Evolutionary conservation across 441 rosid species (phyloP), one percentile per base, ranked within the genome.

Genomic region (Biscutella laevigata): DNA sequence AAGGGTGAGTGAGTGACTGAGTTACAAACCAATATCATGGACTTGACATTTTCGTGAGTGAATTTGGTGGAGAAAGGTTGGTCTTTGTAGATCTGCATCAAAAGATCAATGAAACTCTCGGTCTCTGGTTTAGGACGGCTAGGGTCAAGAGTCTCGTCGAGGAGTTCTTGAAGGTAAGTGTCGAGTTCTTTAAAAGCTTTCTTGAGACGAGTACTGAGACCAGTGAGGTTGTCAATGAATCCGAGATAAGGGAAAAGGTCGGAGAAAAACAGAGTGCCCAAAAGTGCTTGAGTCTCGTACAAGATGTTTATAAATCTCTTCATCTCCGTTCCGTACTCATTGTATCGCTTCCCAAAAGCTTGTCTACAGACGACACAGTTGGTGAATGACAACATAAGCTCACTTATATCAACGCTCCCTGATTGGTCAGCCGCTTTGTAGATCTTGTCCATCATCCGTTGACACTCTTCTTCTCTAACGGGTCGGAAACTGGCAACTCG

Each of bases 391-490:
- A 68, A 57, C 26, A 62, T 36, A 46, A 57, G 62, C 61, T 68
- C 73, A 35, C 65, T 68, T 6, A 68, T 26, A 26, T 68, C 69
- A 46, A 68, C 56, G 14, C 42, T 57, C 7, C 34, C 65, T 7
- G 64, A 53, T 28, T 62, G 43, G 7, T 47, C 59, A 0, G 73
- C 73, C 2, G 69, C 61, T 7, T 39, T 50, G 14, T 47, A 47
- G 7, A 84, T 50, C 43, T 62, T 65, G 4, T 55, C 64, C 4
- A 79, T 51, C 64, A 78, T 49, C 0, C 72, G 42, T 2, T 41
- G 22, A 1, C 75, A 64, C 67, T 83, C 88, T 28, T 83, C 86
- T 46, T 51, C 74, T 29, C 91, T 61, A 12, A 77, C 77, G 11
- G 71, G 72, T 19, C 75, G 69, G 26, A 65, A 81, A 4, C 72